phyloP scores from a whole-genome alignment of 495 filamentous ascomycete genomes.

The Pseudomonodictys pantanalensis region DNA sequence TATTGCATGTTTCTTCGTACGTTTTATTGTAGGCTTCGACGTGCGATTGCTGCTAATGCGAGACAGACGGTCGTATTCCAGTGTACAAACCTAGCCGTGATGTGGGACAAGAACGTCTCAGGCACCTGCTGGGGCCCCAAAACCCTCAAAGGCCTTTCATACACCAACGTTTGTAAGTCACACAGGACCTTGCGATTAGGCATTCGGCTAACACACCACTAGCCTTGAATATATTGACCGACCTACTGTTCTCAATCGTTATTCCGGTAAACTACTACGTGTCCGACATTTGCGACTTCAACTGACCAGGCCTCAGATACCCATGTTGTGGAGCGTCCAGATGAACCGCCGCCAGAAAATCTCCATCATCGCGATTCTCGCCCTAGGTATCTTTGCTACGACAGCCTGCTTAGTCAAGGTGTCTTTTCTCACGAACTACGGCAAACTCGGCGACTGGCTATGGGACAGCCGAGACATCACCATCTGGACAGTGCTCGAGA shows the following conservation, averaged over 20 bases:
- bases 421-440: constrained; percentile 17
- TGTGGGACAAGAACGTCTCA: constrained; percentile 22
- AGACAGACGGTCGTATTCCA: constrained; percentile 16
- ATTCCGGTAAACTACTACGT: constrained; percentile 37
- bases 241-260: constrained; percentile 47
- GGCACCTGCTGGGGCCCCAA: constrained; percentile 12
- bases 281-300: neutral
- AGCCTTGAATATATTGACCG: constrained; percentile 49
- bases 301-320: constrained; percentile 15
- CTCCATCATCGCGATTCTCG: constrained; percentile 22
- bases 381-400: constrained; percentile 23
- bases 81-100: constrained; percentile 19
- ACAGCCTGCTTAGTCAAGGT: constrained; percentile 22
- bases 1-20: constrained; percentile 30
- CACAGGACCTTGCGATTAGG: neutral
- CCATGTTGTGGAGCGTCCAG: constrained; percentile 32
- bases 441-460: constrained; percentile 28
- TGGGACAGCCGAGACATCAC: constrained; percentile 23
- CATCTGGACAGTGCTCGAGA: constrained; percentile 38
- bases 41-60: neutral
- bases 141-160: constrained; percentile 18
- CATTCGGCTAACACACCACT: neutral
- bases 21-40: neutral
- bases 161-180: constrained; percentile 40
- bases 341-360: constrained; percentile 23